Base-by-base conservation (phyloP, 163 green algal genomes). In the Chlorella variabilis region DNA sequence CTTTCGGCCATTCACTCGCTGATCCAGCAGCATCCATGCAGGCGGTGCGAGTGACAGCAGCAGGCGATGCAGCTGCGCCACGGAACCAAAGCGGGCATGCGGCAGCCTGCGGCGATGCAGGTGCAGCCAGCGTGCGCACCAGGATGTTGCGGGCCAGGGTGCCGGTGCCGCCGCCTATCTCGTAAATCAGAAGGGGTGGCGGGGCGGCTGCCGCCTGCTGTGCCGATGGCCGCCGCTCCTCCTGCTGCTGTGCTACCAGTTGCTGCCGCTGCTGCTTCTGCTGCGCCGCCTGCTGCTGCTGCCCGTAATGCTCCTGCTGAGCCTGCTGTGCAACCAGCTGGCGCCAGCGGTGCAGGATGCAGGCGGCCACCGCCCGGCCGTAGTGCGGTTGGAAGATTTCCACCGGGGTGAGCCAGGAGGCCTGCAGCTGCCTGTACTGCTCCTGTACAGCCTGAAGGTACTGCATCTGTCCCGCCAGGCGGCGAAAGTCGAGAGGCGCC, bases 371-470 rank as follows among this genome's bases (percentile, higher is more conserved):
- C 0, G 91, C 90, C 0, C 83, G 33, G 68, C 93, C 95, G 84
- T 96, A 98, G 90, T 94, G 92, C 7, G 96, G 96, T 27, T 85
- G 85, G 84, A 99, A 98, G 25, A 98, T 88, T 87, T 98, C 95
- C 15, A 86, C 91, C 1, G 95, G 95, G 3, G 95, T 98, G 59
- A 98, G 83, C 93, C 93, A 96, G 9, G 90, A 75, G 29, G 81
- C 84, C 75, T 90, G 76, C 34, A 96, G 87, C 61, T 91, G 59
- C 48, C 87, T 63, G 86, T 97, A 96, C 13, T 86, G 78, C 36
- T 85, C 45, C 25, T 82, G 71, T 13, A 97, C 83, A n/a, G 84
- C 41, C 18, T 77, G 56, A 4, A 89, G 79, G 81, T 93, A 97
- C 48, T 92, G 90, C 36, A 41, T 49, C 71, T 86, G 78, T 4